phyloP scores from a whole-genome alignment of 306 rosid species.

The Castanea crenata region DNA sequence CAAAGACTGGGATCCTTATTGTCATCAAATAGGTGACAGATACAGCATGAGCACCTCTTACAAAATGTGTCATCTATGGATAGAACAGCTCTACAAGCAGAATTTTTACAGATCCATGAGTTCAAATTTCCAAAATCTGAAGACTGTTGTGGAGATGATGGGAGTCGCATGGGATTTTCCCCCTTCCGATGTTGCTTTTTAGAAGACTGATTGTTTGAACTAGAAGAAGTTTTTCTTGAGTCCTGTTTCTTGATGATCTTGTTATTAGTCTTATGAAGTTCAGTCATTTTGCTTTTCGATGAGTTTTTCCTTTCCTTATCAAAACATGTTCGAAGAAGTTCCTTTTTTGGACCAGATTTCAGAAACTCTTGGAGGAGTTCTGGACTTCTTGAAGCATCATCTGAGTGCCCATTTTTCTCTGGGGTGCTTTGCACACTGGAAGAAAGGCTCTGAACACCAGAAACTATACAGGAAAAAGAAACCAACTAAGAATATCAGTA shows the following conservation, averaged over 20 bases:
- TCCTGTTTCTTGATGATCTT: constrained; percentile 80
- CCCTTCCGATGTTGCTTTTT: constrained; percentile 86
- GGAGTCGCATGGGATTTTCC: constrained; percentile 71
- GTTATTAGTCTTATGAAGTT: constrained; percentile 47
- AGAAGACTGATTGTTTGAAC: constrained; percentile 52
- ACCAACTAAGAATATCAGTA: constrained; percentile 24
- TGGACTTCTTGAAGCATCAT: constrained; percentile 74
- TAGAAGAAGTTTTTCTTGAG: constrained; percentile 55
- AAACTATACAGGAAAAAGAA: constrained; percentile 45
- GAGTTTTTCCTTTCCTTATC: constrained; percentile 63
- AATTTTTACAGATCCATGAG: constrained; percentile 94
- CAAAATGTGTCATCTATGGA: constrained; percentile 90
- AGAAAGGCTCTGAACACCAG: constrained; percentile 77
- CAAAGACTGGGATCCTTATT: constrained; percentile 99
- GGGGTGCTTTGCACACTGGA: constrained; percentile 85
- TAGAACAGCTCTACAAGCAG: constrained; percentile 95
- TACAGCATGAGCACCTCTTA: constrained; percentile 98
- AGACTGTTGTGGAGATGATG: constrained; percentile 61
- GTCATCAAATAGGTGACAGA: constrained; percentile 93
- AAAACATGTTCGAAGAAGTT: constrained; percentile 54
- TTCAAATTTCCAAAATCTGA: constrained; percentile 61
- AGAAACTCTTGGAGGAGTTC: constrained; percentile 72
- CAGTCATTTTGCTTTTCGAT: constrained; percentile 55
- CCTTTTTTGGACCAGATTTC: constrained; percentile 75
- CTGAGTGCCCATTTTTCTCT: constrained; percentile 72